phyloP scores from a whole-genome alignment of 208 protist genomes.

The Histomonas meleagridis region DNA sequence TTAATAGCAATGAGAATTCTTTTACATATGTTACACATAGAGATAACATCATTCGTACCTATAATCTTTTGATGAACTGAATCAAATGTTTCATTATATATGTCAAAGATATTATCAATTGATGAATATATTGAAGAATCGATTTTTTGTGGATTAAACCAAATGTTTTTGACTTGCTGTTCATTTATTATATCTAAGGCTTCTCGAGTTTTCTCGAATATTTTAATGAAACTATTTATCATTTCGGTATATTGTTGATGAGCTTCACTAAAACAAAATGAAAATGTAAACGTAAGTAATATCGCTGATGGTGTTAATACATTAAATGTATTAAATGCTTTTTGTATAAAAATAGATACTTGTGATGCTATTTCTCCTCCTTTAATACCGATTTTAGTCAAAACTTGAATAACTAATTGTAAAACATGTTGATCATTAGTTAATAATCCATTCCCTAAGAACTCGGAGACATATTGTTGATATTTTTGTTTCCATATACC shows the following conservation, averaged over 20 bases:
- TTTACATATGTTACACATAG: not conserved
- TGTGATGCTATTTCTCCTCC: not conserved
- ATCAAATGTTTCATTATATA: not conserved
- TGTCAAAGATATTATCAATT: not conserved
- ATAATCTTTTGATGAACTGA: not conserved
- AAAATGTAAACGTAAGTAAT: not conserved
- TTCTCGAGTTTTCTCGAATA: not conserved
- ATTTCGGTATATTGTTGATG: not conserved
- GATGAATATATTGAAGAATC: not conserved
- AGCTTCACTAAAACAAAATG: not conserved
- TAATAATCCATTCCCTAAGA: not conserved
- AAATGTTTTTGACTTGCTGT: not conserved
- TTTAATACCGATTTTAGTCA: not conserved
- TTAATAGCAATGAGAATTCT: not conserved
- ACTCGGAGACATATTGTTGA: not conserved
- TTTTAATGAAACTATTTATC: not conserved
- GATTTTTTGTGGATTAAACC: not conserved
- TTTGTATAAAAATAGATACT: not conserved
- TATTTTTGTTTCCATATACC: not conserved
- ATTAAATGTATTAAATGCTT: not conserved
- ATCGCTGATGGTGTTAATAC: not conserved
- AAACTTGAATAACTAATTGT: not conserved
- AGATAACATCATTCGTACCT: not conserved
- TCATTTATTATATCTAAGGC: not conserved
- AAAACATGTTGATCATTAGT: not conserved